These are phyloP conservation scores for Eragrostis curvula DNA, from an alignment of 176 grass and related monocot genomes.

Conservation along the genomic window DNA sequence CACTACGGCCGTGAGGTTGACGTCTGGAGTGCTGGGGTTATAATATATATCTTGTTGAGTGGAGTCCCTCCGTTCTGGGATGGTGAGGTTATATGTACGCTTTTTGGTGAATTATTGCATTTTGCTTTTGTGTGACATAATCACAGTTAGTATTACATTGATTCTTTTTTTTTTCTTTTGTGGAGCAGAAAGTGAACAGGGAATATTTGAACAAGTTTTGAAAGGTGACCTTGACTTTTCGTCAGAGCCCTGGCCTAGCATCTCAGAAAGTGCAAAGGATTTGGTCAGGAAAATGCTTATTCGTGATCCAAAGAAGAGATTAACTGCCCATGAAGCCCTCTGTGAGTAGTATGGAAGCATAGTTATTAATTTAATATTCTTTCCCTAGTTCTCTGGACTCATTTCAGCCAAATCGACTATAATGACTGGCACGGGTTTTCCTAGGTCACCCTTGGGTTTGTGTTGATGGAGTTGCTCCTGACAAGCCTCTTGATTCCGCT, in stretches of 20 bases:
- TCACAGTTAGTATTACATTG: not conserved
- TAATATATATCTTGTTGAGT: constrained; percentile 68
- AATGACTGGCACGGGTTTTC: too few species aligned
- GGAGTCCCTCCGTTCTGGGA: constrained; percentile 71
- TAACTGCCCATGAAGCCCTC: constrained; percentile 50
- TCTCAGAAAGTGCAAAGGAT: constrained; percentile 56
- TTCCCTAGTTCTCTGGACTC: too few species aligned
- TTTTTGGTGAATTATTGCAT: not conserved
- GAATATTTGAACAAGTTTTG: constrained; percentile 59
- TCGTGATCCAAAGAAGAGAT: constrained; percentile 56
- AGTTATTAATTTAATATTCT: too few species aligned
- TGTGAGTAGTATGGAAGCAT: too few species aligned
- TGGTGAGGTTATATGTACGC: not conserved
- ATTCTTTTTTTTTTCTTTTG: not conserved
- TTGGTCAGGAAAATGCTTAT: constrained; percentile 62
- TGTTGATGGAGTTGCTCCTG: constrained; percentile 64
- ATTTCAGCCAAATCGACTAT: too few species aligned
- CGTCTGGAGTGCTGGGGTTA: constrained; percentile 71
- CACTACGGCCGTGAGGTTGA: constrained; percentile 58
- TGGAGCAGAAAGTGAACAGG: constrained; percentile 54
- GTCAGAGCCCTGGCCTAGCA: constrained; percentile 68
- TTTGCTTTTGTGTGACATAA: not conserved
- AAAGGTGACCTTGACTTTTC: constrained; percentile 57
- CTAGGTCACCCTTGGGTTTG: constrained; percentile 66
- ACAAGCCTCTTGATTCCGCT: constrained; percentile 60